phyloP scores from a whole-genome alignment of 73 alveolate species.

The Tetrahymena borealis region DNA sequence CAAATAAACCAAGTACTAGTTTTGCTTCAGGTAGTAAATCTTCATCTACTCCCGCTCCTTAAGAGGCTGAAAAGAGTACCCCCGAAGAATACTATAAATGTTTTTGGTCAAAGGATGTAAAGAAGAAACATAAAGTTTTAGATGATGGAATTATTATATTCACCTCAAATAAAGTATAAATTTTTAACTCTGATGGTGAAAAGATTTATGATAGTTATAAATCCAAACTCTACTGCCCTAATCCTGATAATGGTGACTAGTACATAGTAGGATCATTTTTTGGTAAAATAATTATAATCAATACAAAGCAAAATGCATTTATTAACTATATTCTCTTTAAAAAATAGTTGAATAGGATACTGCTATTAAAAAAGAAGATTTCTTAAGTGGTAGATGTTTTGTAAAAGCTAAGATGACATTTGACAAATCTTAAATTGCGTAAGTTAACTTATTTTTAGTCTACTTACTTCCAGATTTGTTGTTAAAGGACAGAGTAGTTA shows the following conservation, averaged over 20 bases:
- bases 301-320: neutral
- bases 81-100: neutral
- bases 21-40: neutral
- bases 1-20: neutral
- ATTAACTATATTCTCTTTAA: neutral
- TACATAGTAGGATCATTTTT: neutral
- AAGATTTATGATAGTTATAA: neutral
- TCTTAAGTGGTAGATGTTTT: neutral
- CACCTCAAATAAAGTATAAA: neutral
- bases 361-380: neutral
- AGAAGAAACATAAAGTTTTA: neutral
- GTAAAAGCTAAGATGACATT: neutral
- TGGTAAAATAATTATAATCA: neutral
- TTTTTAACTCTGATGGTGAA: neutral
- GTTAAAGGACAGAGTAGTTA: neutral
- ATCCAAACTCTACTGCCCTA: neutral
- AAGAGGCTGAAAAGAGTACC: neutral
- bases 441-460: neutral
- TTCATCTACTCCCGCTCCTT: neutral
- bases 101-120: neutral
- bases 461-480: neutral
- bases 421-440: neutral
- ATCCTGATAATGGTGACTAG: neutral
- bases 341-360: neutral
- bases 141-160: neutral